Evolutionary conservation across 805 yeast species (phyloP), one percentile per base, ranked within the genome.

Genomic region (Starmerella stellata): DNA sequence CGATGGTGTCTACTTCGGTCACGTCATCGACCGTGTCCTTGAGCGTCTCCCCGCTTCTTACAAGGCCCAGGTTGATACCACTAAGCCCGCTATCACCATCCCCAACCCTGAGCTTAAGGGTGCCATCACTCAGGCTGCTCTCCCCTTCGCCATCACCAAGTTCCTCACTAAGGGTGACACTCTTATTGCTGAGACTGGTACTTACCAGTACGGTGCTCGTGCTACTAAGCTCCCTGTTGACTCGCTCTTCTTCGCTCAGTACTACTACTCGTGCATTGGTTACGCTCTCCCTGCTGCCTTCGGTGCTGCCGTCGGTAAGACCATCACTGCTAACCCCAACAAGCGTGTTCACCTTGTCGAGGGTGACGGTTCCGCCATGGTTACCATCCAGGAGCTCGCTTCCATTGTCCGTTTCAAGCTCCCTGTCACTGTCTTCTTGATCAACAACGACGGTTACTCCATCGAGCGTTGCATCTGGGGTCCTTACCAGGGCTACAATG

Each of bases 331-430:
- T 4, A 45, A 49, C 11, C 50, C 51, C 30, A 45, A 51, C 34
- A 67, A 74, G 24, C 69, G 93, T 50, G 64, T 83, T 34, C 63
- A 81, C 17, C 62, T 83, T 19, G 60, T 81, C 15, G 83, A 79
- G 62, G 95, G 95, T 40, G 95, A 85, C 56, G 95, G 95, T 1
- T 75, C 93, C 2, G 87, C 94, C 2, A 93, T 81, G 62, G 79
- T 85, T 93, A 82, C 95, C 4, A 65, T 78, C 39, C 94, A 85
- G 64, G 95, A 85, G 53, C 57, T 75, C 36, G 70, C 81, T 1
- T 66, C 80, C 2, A 71, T 69, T 52, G 56, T 78, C 30, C 68
- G 80, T 44, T 62, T 68, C 44, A 62, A 65, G 16, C 63, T 77
- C 31, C 69, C 69, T 28, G 81, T 93, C 18, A 70, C 76, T 31